phyloP scores from a whole-genome alignment of 306 rosid species.

The Quercus rubra region DNA sequence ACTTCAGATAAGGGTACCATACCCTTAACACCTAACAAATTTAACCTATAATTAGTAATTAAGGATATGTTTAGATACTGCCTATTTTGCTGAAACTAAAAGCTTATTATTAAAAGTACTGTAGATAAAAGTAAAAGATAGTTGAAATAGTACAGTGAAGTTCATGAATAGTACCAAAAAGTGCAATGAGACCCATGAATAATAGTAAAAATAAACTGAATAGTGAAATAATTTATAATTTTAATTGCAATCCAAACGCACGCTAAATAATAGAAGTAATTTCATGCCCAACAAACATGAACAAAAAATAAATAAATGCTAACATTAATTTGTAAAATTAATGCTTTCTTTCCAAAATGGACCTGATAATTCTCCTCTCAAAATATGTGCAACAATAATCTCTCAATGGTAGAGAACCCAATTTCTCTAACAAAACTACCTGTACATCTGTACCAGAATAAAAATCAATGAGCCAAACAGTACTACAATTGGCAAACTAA shows the following conservation, averaged over 20 bases:
- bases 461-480: constrained; percentile 10
- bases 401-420: constrained; percentile 21
- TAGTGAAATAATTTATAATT: too few species aligned
- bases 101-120: rapidly evolving
- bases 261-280: not conserved
- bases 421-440: constrained; percentile 23
- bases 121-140: rapidly evolving
- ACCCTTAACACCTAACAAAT: not conserved
- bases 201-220: rapidly evolving
- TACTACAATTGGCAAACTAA: constrained; percentile 1
- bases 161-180: rapidly evolving
- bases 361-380: constrained; percentile 2
- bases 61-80: rapidly evolving
- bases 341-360: constrained; percentile 28
- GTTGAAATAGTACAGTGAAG: rapidly evolving
- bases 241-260: too few species aligned
- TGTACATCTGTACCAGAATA: constrained; percentile 30
- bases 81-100: too few species aligned
- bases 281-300: not conserved
- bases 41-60: not conserved
- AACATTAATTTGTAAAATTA: constrained; percentile 14
- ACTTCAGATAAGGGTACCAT: not conserved
- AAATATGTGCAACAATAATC: constrained; percentile 31
- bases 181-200: rapidly evolving
- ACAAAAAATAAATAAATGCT: not conserved